Percentiles rank a stretch among this genome's conserved stretches.
These are phyloP conservation scores for Aphanomyces euteiches DNA, from an alignment of 352 stramenopile species.

Conservation along the genomic window DNA sequence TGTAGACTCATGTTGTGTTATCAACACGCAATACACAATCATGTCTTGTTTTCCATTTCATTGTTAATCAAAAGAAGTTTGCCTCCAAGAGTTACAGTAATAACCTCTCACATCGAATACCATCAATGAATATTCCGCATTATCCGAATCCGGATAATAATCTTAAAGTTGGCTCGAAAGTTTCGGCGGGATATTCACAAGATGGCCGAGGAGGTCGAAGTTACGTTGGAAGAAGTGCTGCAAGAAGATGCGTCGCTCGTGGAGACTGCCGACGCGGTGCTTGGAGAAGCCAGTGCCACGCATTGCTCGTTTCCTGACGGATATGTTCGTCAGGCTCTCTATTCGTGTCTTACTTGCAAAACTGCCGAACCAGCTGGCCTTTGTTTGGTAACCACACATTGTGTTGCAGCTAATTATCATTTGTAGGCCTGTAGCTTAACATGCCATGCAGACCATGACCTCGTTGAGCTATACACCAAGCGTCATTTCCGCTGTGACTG, in stretches of 20 bases:
- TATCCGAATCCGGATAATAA: neutral
- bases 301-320: slow-evolving; percentile 68
- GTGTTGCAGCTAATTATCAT: neutral
- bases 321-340: slow-evolving; percentile 64
- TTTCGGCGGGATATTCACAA: slow-evolving; percentile 1
- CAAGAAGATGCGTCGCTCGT: slow-evolving; percentile 51
- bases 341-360: slow-evolving; percentile 70
- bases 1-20: too few relatives aligned
- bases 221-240: slow-evolving; percentile 63
- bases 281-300: slow-evolving; percentile 54
- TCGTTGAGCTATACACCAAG: slow-evolving; percentile 80
- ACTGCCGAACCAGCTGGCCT: slow-evolving; percentile 46
- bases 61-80: too few relatives aligned
- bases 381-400: slow-evolving; percentile 41
- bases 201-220: slow-evolving; percentile 39
- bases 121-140: too few relatives aligned
- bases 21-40: too few relatives aligned
- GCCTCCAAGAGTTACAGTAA: too few relatives aligned
- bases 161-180: neutral
- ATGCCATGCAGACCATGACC: slow-evolving; percentile 69
- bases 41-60: too few relatives aligned
- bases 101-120: too few relatives aligned
- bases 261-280: slow-evolving; percentile 55
- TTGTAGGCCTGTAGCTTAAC: slow-evolving; percentile 60
- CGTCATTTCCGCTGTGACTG: slow-evolving; percentile 70